Evolutionary conservation across 345 rosid genomes (phyloP).

Genomic region (Hibiscus trionum): DNA sequence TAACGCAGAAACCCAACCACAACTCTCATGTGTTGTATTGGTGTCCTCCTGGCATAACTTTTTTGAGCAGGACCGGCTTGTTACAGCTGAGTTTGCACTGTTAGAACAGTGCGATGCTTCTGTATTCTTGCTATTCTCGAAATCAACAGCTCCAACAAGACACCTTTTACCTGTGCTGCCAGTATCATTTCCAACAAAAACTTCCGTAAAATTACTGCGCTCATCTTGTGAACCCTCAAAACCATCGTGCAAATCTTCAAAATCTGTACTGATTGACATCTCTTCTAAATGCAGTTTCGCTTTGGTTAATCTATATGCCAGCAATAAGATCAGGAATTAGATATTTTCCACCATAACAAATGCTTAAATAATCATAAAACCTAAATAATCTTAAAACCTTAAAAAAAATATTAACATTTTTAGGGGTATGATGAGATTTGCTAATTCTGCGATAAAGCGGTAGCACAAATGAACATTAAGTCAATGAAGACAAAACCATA

Average conservation of each 20-base stretch:
- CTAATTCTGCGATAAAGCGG: not conserved
- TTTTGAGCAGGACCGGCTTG: conserved; percentile 38
- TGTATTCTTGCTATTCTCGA: conserved; percentile 33
- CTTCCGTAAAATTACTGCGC: conserved; percentile 41
- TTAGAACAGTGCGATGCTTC: conserved; percentile 36
- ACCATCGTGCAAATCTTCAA: conserved; percentile 27
- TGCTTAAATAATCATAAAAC: not conserved
- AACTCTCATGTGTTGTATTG: conserved; percentile 20
- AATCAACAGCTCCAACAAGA: conserved; percentile 43
- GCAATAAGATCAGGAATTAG: conserved; percentile 9
- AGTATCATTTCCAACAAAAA: conserved; percentile 40
- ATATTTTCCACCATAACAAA: not conserved
- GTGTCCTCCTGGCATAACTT: conserved; percentile 22
- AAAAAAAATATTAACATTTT: not conserved
- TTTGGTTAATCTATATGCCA: conserved; percentile 15
- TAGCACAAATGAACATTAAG: not conserved
- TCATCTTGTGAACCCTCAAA: conserved; percentile 60
- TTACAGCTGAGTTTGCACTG: conserved; percentile 53
- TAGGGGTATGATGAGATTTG: not conserved
- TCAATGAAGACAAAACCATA: not conserved
- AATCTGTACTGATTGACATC: conserved; percentile 25
- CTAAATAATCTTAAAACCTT: not conserved
- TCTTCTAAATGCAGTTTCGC: conserved; percentile 23
- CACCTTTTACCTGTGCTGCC: conserved; percentile 34
- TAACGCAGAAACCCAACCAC: conserved; percentile 21